These are phyloP conservation scores for Chaetomium strumarium DNA, from an alignment of 2,329 filamentous ascomycete species.

Conservation along the genomic window DNA sequence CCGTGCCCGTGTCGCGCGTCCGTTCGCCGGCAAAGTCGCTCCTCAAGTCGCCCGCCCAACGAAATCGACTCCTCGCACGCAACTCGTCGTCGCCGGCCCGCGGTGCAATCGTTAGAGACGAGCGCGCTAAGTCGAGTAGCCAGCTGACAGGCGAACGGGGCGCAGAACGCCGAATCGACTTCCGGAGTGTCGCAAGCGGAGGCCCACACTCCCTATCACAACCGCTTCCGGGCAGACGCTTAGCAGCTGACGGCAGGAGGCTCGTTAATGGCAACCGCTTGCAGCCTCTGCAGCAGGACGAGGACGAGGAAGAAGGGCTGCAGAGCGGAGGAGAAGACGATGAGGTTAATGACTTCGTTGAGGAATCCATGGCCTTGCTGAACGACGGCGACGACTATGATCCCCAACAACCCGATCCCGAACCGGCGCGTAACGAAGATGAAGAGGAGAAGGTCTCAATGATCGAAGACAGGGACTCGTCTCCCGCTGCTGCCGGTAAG, in stretches of 20 bases:
- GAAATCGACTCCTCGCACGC: constrained; percentile 52
- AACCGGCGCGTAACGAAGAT: constrained; percentile 29
- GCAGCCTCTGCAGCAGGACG: constrained; percentile 7
- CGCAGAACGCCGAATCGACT: constrained; percentile 50
- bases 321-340: constrained; percentile 22
- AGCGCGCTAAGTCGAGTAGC: constrained; percentile 12
- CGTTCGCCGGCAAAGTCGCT: constrained; percentile 60
- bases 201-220: constrained; percentile 22
- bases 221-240: constrained; percentile 22
- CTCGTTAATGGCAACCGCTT: constrained; percentile 13
- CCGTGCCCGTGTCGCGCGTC: constrained; percentile 38
- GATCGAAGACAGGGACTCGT: constrained; percentile 21
- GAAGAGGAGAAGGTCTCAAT: constrained; percentile 17
- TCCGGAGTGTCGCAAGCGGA: constrained; percentile 31
- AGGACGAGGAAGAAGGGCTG: constrained; percentile 13
- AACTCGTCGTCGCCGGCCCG: constrained; percentile 43
- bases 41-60: constrained; percentile 54
- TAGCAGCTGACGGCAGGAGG: constrained; percentile 23
- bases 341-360: constrained; percentile 28
- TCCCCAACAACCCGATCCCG: constrained; percentile 15
- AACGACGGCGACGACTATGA: constrained; percentile 25
- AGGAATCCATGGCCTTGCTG: constrained; percentile 41
- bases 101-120: constrained; percentile 30
- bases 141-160: constrained; percentile 26
- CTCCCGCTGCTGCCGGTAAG: constrained; percentile 6